A percentile compares a stretch with the other conserved stretches of the same genome.
Conservation (phyloP, 208 protist species). For the Entamoeba moshkovskii region DNA sequence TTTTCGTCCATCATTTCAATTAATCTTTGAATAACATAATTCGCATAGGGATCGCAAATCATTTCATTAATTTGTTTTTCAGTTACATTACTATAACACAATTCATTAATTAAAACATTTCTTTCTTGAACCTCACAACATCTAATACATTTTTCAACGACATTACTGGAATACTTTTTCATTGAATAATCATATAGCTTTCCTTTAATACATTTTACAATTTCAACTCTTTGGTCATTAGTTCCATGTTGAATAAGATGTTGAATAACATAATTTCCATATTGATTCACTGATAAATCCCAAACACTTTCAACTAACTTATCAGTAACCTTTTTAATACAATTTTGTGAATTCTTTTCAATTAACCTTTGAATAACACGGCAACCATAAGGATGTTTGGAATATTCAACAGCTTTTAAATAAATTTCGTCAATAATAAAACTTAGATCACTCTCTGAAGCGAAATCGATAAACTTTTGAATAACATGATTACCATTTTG, state of each 20-base stretch:
- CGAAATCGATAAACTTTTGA: conserved; percentile 90
- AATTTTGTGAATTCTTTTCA: conserved; percentile 68
- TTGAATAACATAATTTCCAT: conserved; percentile 25
- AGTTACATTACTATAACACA: background rate
- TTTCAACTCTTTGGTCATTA: background rate
- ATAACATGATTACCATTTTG: conserved; percentile 98
- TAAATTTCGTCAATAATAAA: conserved; percentile 85
- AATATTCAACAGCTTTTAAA: conserved; percentile 45
- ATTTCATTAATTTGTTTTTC: background rate
- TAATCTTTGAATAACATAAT: conserved; percentile 11
- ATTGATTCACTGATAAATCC: conserved; percentile 13
- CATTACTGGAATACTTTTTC: background rate
- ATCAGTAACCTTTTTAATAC: conserved; percentile 27
- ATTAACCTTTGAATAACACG: conserved; percentile 93
- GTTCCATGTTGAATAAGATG: conserved; percentile 10
- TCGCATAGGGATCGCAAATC: background rate
- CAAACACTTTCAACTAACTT: background rate
- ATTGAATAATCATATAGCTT: background rate
- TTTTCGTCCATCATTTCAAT: background rate
- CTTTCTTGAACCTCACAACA: background rate
- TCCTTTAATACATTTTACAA: background rate
- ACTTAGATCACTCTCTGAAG: conserved; percentile 59
- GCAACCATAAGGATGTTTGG: conserved; percentile 93
- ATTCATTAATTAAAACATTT: background rate
- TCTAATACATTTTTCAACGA: background rate